Evolutionary conservation across 331 rosid species (phyloP), one percentile per base, ranked within the genome.

Genomic region (Acacia pycnantha): DNA sequence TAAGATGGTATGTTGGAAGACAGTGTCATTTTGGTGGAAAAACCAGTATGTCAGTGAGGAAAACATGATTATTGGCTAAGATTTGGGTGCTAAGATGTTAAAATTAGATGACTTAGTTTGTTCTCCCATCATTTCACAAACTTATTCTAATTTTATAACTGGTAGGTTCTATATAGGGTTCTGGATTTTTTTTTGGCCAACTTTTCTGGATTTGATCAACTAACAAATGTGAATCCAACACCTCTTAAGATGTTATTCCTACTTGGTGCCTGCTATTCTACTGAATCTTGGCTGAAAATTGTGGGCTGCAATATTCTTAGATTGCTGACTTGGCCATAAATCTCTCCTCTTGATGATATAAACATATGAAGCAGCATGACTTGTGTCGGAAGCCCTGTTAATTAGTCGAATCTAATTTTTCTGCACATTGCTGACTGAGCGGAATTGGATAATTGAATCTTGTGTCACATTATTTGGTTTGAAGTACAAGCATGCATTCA

Each of bases 71-170:
- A 26, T 19, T 59, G 43, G 41, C 51, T 59, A 61, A 5, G 35
- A 21, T 74, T 76, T 68, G 70, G 77, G 48, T 33, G 61, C 62
- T 67, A 67, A 19, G 31, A 56, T 27, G 81, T 43, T 61, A 56
- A 56, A 47, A 82, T 37, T 8, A 77, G 41, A 82, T 59, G 51
- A 70, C 37, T 70, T 56, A n/a, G 21, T 44, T 74, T 72, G 61
- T 50, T 16, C 78, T n/a, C 27, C 41, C 50, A 5, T 46, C 64
- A 76, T 24, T 6, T 71, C 71, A 68, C 54, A 37, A 78, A 62
- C 70, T 66, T 62, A 37, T 47, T 46, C 47, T 48, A 27, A 33
- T 18, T 11, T 37, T 37, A 68, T 19, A 37, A 22, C 50, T 8
- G 21, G 29, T 68, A 35, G 26, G 10, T 67, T 40, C 29, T 31